Conservation (phyloP, 768 basidiomycete genomes). For the Leccinellum rugosiceps region DNA sequence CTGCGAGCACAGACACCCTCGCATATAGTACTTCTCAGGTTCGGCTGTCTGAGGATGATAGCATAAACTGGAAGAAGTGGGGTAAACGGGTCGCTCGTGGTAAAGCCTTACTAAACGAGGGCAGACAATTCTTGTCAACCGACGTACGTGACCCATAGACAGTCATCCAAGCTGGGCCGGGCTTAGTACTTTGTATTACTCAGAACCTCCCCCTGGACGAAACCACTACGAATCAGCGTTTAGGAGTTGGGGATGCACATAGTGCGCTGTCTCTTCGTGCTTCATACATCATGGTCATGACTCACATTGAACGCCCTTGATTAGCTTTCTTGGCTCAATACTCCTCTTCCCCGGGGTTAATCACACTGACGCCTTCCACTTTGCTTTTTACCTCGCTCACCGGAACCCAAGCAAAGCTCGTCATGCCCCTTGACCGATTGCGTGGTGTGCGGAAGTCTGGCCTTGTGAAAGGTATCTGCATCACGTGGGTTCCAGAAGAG, state of each 20-base stretch:
- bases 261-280: conserved; percentile 28
- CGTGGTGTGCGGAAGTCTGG: conserved; percentile 58
- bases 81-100: conserved; percentile 44
- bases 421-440: conserved; percentile 45
- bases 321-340: conserved; percentile 63
- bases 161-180: conserved; percentile 2
- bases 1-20: conserved; percentile 8
- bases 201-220: conserved; percentile 1
- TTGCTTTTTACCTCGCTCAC: conserved; percentile 57
- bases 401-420: conserved; percentile 41
- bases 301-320: background rate
- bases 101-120: conserved; percentile 42
- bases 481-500: conserved; percentile 41
- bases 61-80: conserved; percentile 58
- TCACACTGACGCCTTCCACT: conserved; percentile 49
- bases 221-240: background rate
- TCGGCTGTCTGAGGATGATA: conserved; percentile 9
- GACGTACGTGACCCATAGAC: conserved; percentile 31
- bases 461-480: conserved; percentile 48
- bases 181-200: background rate
- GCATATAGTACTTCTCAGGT: background rate
- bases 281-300: background rate
- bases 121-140: conserved; percentile 38
- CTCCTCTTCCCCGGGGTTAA: conserved; percentile 51
- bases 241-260: conserved; percentile 25